Evolutionary conservation across 2,329 filamentous ascomycete species (phyloP).

Genomic region (Knufia petricola): DNA sequence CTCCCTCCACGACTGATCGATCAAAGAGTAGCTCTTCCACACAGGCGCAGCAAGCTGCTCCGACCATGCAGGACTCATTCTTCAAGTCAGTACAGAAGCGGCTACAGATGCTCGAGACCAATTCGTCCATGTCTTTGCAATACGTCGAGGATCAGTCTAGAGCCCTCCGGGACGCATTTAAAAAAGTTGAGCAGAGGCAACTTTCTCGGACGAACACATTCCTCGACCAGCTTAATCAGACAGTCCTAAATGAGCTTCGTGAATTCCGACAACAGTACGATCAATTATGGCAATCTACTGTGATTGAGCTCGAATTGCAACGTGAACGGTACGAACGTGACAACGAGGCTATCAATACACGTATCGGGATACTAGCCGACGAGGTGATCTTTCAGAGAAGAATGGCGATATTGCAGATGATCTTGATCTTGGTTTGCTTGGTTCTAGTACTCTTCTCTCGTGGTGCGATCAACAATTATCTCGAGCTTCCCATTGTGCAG

Average conservation of each 20-base stretch:
- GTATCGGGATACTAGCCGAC: slow-evolving; percentile 83
- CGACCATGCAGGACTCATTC: slow-evolving; percentile 91
- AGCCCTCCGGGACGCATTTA: slow-evolving; percentile 77
- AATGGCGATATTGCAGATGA: slow-evolving; percentile 85
- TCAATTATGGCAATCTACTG: slow-evolving; percentile 91
- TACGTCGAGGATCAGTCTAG: slow-evolving; percentile 96
- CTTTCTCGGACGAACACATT: slow-evolving; percentile 73
- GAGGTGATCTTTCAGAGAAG: slow-evolving; percentile 77
- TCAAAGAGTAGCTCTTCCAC: slow-evolving; percentile 31
- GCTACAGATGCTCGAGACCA: slow-evolving; percentile 79
- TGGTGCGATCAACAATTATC: slow-evolving; percentile 33
- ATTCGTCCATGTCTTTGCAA: slow-evolving; percentile 82
- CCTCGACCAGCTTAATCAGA: slow-evolving; percentile 74
- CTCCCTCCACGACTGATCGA: slow-evolving; percentile 9
- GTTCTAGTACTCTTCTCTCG: slow-evolving; percentile 70
- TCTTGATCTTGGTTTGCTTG: slow-evolving; percentile 77
- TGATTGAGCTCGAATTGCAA: slow-evolving; percentile 82
- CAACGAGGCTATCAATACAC: slow-evolving; percentile 67
- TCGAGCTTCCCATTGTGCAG: slow-evolving; percentile 39
- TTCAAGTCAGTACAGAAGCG: slow-evolving; percentile 96
- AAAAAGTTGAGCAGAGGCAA: slow-evolving; percentile 78
- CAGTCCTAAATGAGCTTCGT: slow-evolving; percentile 71
- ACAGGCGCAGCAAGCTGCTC: slow-evolving; percentile 48
- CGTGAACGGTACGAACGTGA: slow-evolving; percentile 75
- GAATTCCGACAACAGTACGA: slow-evolving; percentile 80